Evolutionary conservation across 345 rosid species (phyloP), one percentile per base, ranked within the genome.

Genomic region (Eucalyptus paniculata): DNA sequence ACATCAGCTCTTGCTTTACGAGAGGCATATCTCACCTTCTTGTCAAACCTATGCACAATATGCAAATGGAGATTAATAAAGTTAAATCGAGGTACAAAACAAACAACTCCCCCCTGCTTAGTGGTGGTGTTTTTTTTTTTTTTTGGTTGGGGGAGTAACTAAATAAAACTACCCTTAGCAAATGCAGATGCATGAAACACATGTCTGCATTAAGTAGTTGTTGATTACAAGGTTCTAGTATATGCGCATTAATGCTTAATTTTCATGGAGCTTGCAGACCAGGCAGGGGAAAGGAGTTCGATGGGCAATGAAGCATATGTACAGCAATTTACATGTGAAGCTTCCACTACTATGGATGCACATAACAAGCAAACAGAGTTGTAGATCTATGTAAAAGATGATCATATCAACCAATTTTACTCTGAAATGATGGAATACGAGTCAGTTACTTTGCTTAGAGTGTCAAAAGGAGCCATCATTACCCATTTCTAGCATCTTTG

Each of bases 1-100:
- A 96, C 99, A 88, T 98, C 99, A 80, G 99, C 99, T 92, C 99
- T 95, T 88, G 99, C 99, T 94, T 98, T 98, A 80, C 99, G 98
- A 62, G 99, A 97, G 83, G 95, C 99, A 91, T 98, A 98, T 91
- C 99, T 94, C 89, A 98, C 99, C 91, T 77, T 94, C 95, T 97
- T 98, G 89, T 96, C 99, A 93, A 98, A 98, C 96, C 99, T 98
- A 50, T 5, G 3, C 32, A 88, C 28, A 88, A 80, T 37, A 50
- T 51, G 49, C 30, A 18, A 72, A 82, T 40, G 58, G 56, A 42
- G 50, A 88, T 42, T 37, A 32, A 69, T 49, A 56, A 88, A 88
- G 37, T 18, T 88, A 30, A 65, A 44, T 54, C 7, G 4, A 65
- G 47, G 34, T 45, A 50, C 51, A 87, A 89, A 62, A 81, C 56